Evolutionary conservation across 345 rosid genomes (phyloP).

Genomic region (Ceriops decandra): DNA sequence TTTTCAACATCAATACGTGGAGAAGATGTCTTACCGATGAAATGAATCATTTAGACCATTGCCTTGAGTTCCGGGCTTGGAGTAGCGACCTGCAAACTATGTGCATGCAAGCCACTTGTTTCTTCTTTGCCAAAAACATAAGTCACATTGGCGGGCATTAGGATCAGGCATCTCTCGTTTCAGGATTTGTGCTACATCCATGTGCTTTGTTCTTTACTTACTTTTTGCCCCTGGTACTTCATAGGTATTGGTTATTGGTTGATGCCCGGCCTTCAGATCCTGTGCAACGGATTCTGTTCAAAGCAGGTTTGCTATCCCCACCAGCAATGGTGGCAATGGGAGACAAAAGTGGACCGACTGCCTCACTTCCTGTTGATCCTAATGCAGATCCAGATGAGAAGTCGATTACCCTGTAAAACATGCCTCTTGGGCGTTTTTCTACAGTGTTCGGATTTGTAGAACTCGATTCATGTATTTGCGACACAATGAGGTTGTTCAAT

Average conservation of each 20-base stretch:
- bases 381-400: not conserved
- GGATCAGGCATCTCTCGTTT: not conserved
- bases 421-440: not conserved
- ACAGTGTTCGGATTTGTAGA: not conserved
- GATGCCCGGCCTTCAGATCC: conserved; percentile 22
- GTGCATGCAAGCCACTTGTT: no score
- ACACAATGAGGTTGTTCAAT: conserved; percentile 1
- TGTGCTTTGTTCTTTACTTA: not conserved
- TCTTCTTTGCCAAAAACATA: no score
- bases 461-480: not conserved
- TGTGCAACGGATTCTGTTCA: conserved; percentile 11
- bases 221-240: not conserved
- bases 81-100: no score
- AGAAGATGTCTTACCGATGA: no score
- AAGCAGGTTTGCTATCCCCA: conserved; percentile 12
- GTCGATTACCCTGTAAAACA: no score
- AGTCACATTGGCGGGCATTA: not conserved
- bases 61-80: no score
- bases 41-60: no score
- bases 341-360: conserved; percentile 6
- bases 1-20: no score
- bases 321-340: conserved; percentile 12
- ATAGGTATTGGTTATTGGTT: conserved; percentile 19
- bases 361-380: not conserved
- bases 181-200: not conserved